Evolutionary conservation across 257 asterid species (phyloP).

Genomic region (Nicotiana otophora): DNA sequence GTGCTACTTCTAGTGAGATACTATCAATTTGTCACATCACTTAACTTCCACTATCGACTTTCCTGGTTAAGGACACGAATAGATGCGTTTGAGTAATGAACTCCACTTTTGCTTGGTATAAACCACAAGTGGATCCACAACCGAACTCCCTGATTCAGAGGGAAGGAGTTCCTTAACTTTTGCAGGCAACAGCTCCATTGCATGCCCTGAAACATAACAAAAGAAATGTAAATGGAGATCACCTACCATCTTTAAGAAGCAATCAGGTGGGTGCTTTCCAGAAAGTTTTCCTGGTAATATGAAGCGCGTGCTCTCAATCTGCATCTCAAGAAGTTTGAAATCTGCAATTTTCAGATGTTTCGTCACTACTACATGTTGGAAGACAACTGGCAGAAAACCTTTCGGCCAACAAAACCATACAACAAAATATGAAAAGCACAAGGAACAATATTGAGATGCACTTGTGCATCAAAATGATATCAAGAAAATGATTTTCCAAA

Average conservation of each 20-base stretch:
- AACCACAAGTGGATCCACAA: constrained; percentile 2
- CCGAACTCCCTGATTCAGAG: neutral
- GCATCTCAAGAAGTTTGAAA: constrained; percentile 50
- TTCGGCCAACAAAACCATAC: neutral
- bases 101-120: neutral
- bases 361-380: constrained; percentile 1
- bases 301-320: constrained; percentile 54
- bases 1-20: neutral
- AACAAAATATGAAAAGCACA: neutral
- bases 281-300: constrained; percentile 62
- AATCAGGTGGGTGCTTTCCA: constrained; percentile 59
- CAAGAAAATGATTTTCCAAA: neutral
- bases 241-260: constrained; percentile 81
- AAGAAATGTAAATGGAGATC: neutral
- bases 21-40: neutral
- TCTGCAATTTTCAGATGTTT: constrained; percentile 42
- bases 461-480: neutral
- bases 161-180: neutral
- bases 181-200: neutral
- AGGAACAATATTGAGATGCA: neutral
- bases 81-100: neutral
- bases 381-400: neutral
- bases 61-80: neutral
- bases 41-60: neutral
- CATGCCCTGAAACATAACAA: neutral